These are phyloP conservation scores for Tuber indicum DNA, from an alignment of 495 filamentous ascomycete genomes.

Conservation along the genomic window DNA sequence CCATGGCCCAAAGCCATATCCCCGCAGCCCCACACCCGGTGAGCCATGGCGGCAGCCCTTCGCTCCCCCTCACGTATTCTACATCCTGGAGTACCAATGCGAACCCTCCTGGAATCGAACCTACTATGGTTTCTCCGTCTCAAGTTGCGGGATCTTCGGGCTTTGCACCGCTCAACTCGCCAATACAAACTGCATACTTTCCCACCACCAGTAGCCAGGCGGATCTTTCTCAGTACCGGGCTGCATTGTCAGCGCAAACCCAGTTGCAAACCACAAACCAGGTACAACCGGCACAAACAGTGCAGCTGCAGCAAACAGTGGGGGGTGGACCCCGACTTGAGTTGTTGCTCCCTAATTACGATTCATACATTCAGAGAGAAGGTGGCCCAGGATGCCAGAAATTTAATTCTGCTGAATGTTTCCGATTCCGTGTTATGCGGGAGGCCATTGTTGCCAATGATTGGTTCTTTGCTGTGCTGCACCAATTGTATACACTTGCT, in stretches of 20 bases:
- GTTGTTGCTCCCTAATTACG: constrained; percentile 21
- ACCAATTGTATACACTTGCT: constrained; percentile 30
- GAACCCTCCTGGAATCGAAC: background rate
- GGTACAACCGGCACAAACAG: constrained; percentile 2
- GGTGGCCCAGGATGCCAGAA: constrained; percentile 24
- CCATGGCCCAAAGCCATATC: background rate
- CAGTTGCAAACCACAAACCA: background rate
- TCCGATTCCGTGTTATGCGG: constrained; percentile 30
- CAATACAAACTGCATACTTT: background rate
- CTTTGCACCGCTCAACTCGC: background rate
- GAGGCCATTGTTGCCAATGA: constrained; percentile 29
- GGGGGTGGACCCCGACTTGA: constrained; percentile 3
- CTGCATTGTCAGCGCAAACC: background rate
- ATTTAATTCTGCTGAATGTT: constrained; percentile 34
- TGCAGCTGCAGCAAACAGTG: constrained; percentile 9
- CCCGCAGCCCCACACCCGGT: background rate
- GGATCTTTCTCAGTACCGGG: constrained; percentile 3
- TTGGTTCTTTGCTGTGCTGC: constrained; percentile 32
- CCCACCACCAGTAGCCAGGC: background rate
- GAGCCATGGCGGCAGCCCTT: background rate
- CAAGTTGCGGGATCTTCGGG: background rate
- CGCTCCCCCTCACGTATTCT: background rate
- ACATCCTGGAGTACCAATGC: background rate
- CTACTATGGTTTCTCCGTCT: background rate
- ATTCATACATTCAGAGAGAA: constrained; percentile 31